phyloP scores from a whole-genome alignment of 495 filamentous ascomycete species.

The Penicillium lividum region DNA sequence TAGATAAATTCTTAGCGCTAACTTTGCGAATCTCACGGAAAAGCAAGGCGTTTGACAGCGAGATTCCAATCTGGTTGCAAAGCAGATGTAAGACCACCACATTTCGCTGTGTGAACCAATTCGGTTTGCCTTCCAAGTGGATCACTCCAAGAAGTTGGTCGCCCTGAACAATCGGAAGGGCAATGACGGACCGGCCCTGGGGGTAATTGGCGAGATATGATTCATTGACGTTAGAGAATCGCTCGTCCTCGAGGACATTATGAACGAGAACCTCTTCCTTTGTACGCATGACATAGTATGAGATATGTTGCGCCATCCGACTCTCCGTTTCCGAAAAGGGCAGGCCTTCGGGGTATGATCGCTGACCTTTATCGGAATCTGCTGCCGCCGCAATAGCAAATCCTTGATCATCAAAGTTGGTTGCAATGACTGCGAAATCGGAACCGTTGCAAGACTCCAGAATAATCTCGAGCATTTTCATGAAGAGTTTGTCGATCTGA shows the following conservation, averaged over 20 bases:
- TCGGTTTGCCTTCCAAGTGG: slow-evolving; percentile 81
- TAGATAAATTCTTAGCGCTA: slow-evolving; percentile 76
- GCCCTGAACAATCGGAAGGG: slow-evolving; percentile 80
- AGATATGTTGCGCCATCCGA: slow-evolving; percentile 74
- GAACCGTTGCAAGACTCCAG: slow-evolving; percentile 82
- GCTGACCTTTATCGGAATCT: slow-evolving; percentile 62
- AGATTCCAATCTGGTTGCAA: slow-evolving; percentile 87
- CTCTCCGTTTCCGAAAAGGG: slow-evolving; percentile 63
- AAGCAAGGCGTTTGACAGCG: slow-evolving; percentile 80
- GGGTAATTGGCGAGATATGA: slow-evolving; percentile 68
- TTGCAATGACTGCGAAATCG: slow-evolving; percentile 75
- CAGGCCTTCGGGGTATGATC: slow-evolving; percentile 58
- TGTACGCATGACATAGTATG: slow-evolving; percentile 81
- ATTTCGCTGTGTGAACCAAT: slow-evolving; percentile 86
- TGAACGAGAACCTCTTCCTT: slow-evolving; percentile 81
- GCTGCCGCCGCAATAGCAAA: slow-evolving; percentile 81
- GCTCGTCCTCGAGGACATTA: slow-evolving; percentile 79
- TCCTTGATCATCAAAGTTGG: slow-evolving; percentile 66
- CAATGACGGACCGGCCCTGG: slow-evolving; percentile 75
- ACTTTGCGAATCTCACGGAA: slow-evolving; percentile 81
- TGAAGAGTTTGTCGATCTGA: slow-evolving; percentile 77
- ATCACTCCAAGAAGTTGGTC: slow-evolving; percentile 77
- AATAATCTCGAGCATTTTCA: slow-evolving; percentile 90
- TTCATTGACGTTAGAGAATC: slow-evolving; percentile 80
- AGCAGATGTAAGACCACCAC: slow-evolving; percentile 82